Percentiles rank a stretch among this genome's conserved stretches.
phyloP scores from a whole-genome alignment of 169 alveolate species.

The Cytauxzoon felis region DNA sequence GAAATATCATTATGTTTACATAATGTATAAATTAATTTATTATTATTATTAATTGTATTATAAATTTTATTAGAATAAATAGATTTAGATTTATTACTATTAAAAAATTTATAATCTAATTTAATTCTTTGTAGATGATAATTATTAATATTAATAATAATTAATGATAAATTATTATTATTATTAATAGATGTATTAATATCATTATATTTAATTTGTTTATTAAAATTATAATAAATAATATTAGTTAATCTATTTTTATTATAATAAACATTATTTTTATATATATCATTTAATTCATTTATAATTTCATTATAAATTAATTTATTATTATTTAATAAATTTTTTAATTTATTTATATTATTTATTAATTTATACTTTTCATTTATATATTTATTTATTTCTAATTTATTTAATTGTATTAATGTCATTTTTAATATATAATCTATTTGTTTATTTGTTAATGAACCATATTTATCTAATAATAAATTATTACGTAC shows the following conservation, averaged over 20 bases:
- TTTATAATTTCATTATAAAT: conserved; percentile 16
- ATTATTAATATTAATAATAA: background rate
- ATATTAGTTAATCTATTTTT: background rate
- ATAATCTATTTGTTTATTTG: conserved; percentile 26
- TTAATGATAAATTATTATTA: background rate
- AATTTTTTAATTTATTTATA: conserved; percentile 17
- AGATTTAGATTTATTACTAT: conserved; percentile 18
- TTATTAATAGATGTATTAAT: background rate
- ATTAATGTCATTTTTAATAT: conserved; percentile 52
- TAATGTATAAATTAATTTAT: background rate
- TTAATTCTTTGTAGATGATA: conserved; percentile 15
- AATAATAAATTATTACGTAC: conserved; percentile 5
- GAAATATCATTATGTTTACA: background rate
- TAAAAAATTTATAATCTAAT: conserved; percentile 46
- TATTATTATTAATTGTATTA: too few species aligned
- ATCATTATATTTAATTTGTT: background rate
- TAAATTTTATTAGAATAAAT: background rate
- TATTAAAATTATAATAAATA: background rate
- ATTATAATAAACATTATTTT: background rate
- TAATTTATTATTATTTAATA: conserved; percentile 19
- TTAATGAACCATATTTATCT: conserved; percentile 25
- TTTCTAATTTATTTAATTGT: conserved; percentile 40
- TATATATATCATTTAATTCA: conserved; percentile 30
- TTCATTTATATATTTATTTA: conserved; percentile 25
- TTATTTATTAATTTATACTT: conserved; percentile 4